Conservation (phyloP, 306 rosid species). For the Pyrus communis region DNA sequence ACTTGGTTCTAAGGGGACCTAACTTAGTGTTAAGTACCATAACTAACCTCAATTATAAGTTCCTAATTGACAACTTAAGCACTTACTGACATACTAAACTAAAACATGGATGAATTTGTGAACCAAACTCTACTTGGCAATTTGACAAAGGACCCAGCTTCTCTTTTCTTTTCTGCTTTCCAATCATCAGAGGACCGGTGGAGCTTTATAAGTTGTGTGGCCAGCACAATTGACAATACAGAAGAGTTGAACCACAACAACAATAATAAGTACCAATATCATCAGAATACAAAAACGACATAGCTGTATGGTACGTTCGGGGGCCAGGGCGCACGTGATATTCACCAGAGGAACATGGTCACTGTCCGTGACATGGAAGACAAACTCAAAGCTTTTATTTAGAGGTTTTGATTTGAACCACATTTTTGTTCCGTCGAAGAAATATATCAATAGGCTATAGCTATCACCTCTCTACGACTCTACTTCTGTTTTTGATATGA, state of each 20-base stretch:
- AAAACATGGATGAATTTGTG: not conserved
- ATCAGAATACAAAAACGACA: not conserved
- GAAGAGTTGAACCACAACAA: not conserved
- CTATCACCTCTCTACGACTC: not conserved
- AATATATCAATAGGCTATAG: not conserved
- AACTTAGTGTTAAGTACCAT: not conserved
- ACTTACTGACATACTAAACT: not conserved
- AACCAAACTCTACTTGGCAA: not conserved
- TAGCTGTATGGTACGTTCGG: conserved; percentile 18
- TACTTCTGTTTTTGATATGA: not conserved
- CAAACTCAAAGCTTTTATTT: conserved; percentile 15
- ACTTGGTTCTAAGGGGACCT: not conserved
- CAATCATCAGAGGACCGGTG: not conserved
- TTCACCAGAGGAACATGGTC: conserved; percentile 29
- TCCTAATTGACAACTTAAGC: not conserved
- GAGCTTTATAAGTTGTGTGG: not conserved
- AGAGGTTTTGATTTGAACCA: conserved; percentile 22
- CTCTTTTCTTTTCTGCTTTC: not conserved
- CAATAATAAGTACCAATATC: not conserved
- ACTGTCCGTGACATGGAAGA: conserved; percentile 32
- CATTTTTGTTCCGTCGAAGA: conserved; percentile 6
- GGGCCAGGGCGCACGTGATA: conserved; percentile 33
- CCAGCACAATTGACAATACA: not conserved
- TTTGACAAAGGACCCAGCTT: not conserved
- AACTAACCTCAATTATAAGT: not conserved